Base-by-base conservation (phyloP, 768 basidiomycete species). In the Leucosporidium creatinivorum region DNA sequence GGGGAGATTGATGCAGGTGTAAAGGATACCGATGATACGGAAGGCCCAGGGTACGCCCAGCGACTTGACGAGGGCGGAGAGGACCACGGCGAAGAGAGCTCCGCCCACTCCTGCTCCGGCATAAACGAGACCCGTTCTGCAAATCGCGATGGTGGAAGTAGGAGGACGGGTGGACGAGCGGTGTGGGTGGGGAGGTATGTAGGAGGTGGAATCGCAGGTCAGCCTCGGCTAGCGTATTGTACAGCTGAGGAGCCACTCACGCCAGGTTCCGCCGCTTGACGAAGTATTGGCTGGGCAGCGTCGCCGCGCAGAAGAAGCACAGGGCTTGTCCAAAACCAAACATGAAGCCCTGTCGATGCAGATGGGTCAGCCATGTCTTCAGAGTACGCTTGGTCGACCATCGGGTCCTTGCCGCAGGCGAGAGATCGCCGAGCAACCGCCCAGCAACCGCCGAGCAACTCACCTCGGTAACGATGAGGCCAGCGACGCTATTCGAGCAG, bases 61-160 rank as follows among this genome's bases (percentile, higher is more conserved):
- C 0, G 52, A 58, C 26, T 70, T 28, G 23, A 75, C 61, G 0
- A 76, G 67, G 0, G 62, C 67, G 6, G 70, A 63, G 1, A 68
- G 39, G 13, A 63, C 50, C 30, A 75, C 58, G 19, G 68, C 62
- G 28, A 76, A 52, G 33, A 73, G 62, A 0, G 73, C 75, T 10
- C 73, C 73, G 2, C 76, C 75, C 6, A 75, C 23, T 0, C 76
- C 76, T 0, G 68, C 73, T 2, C 73, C 73, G 0, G 75, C 67
- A 50, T 70, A 75, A 19, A 76, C 74, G 56, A 77, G 39, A 6
- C 75, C 76, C 5, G 67, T 73, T 3, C 62, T 65, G 33, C 21
- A 8, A n/a, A n/a, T n/a, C n/a, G n/a, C n/a, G n/a, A n/a, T n/a
- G n/a, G n/a, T n/a, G n/a, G n/a, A n/a, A n/a, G n/a, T n/a, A 25